Base-by-base conservation (phyloP, 2,329 filamentous ascomycete genomes). In the Pseudogymnoascus sp. region DNA sequence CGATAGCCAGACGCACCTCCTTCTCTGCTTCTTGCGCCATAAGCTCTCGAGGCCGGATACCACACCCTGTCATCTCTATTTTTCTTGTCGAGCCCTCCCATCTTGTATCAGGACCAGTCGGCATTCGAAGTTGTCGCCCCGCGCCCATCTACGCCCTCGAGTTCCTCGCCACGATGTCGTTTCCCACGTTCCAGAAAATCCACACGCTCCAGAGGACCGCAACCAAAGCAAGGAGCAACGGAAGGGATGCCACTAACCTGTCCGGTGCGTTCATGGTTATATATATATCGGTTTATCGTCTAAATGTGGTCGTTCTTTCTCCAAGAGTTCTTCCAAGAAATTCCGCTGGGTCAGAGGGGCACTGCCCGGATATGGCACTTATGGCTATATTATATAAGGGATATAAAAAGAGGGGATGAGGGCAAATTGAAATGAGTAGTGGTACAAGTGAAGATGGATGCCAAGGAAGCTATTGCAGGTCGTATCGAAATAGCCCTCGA, bases 201-300 rank as follows among this genome's bases (percentile, higher is more conserved):
- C 52, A 62, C 21, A 52, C 29, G 29, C 45, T 37, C 58, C 40
- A 36, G 27, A 45, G 39, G 29, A 45, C 40, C 29, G 59, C 42
- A 67, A 69, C 39, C 45, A 60, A 58, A 48, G 27, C 55, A 39
- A 62, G 52, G 18, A 33, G 10, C 15, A 55, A 35, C 58, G 60
- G 61, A 61, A 58, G 60, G 45, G 45, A 52, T 62, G 60, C 35
- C 8, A 72, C 76, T 73, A 74, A 83, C 80, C 78, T 76, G 65
- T 80, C 78, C 67, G 78, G 78, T 15, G 78, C 78, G 72, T 83
- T 83, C 81, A 83, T 83, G 27, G 25, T 59, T 27, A 62, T 52
- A 52, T 52, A 52, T 52, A 52, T 52, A 52, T 52, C 42, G 25
- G 13, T 52, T 52, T 52, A 52, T 52, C 45, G 45, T 52, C 45